Conservation (phyloP, 2,329 filamentous ascomycete genomes). For the Colletotrichum godetiae region DNA sequence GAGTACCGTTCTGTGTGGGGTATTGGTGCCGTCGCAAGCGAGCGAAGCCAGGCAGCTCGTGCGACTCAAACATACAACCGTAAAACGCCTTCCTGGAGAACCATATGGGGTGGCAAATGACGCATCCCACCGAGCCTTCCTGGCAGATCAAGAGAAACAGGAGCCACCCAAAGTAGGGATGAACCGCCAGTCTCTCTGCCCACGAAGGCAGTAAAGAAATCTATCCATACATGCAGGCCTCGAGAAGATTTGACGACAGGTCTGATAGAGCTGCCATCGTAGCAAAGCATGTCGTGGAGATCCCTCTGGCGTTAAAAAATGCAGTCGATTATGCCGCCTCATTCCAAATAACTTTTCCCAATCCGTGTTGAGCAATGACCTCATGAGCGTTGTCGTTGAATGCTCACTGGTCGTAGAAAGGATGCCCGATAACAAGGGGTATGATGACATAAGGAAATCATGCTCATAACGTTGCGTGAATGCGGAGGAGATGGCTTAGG, state of each 20-base stretch:
- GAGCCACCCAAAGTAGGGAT: slow-evolving; percentile 43
- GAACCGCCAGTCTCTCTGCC: slow-evolving; percentile 56
- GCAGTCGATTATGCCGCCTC: slow-evolving; percentile 36
- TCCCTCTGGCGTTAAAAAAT: slow-evolving; percentile 34
- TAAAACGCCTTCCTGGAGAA: slow-evolving; percentile 52
- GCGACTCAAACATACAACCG: slow-evolving; percentile 49
- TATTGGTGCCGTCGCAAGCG: slow-evolving; percentile 46
- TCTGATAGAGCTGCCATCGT: slow-evolving; percentile 13
- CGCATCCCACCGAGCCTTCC: slow-evolving; percentile 31
- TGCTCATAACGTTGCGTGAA: slow-evolving; percentile 34
- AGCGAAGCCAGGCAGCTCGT: slow-evolving; percentile 47
- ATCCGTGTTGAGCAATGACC: slow-evolving; percentile 36
- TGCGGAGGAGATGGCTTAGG: slow-evolving; percentile 42
- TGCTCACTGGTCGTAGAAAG: slow-evolving; percentile 32
- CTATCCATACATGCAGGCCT: slow-evolving; percentile 33
- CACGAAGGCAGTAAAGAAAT: slow-evolving; percentile 36
- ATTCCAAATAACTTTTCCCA: slow-evolving; percentile 37
- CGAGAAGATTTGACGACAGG: slow-evolving; percentile 12
- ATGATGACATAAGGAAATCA: slow-evolving; percentile 38
- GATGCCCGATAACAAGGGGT: slow-evolving; percentile 37
- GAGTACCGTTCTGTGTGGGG: slow-evolving; percentile 48
- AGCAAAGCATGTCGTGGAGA: slow-evolving; percentile 32
- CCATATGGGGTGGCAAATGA: slow-evolving; percentile 32
- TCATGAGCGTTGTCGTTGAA: slow-evolving; percentile 28
- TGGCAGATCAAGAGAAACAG: slow-evolving; percentile 35